Conservation (phyloP, 495 filamentous ascomycete genomes). For the Talaromyces liani region DNA sequence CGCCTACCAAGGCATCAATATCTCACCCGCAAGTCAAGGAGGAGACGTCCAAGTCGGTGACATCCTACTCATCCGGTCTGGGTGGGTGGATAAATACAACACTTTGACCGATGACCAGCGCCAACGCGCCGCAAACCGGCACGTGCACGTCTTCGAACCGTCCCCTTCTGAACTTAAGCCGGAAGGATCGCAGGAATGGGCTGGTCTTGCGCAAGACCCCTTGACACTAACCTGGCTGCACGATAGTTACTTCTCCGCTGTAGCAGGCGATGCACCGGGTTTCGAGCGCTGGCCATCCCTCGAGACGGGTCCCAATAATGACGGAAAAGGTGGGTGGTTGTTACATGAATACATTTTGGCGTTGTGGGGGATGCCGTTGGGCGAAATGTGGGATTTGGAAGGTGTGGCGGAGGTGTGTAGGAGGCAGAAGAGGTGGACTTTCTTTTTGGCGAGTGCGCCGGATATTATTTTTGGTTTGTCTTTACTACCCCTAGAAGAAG, state of each 20-base stretch:
- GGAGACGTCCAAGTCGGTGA: slow-evolving; percentile 58
- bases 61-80: slow-evolving; percentile 60
- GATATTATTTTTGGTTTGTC: slow-evolving; percentile 5
- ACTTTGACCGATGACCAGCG: slow-evolving; percentile 26
- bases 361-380: slow-evolving; percentile 55
- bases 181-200: slow-evolving; percentile 25
- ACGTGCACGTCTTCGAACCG: neutral
- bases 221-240: slow-evolving; percentile 55
- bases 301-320: slow-evolving; percentile 16
- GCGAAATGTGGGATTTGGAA: slow-evolving; percentile 57
- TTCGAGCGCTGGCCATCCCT: slow-evolving; percentile 55
- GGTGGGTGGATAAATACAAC: slow-evolving; percentile 45
- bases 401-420: slow-evolving; percentile 37
- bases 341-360: slow-evolving; percentile 59
- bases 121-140: slow-evolving; percentile 29
- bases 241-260: slow-evolving; percentile 58
- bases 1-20: slow-evolving; percentile 34
- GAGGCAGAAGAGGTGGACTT: slow-evolving; percentile 52
- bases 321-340: slow-evolving; percentile 14
- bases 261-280: slow-evolving; percentile 52
- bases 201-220: slow-evolving; percentile 51
- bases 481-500: neutral
- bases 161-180: neutral
- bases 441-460: slow-evolving; percentile 58
- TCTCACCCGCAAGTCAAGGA: slow-evolving; percentile 39